These are phyloP conservation scores for Lactuca saligna DNA, from an alignment of 129 eudicot genomes.

Conservation along the genomic window DNA sequence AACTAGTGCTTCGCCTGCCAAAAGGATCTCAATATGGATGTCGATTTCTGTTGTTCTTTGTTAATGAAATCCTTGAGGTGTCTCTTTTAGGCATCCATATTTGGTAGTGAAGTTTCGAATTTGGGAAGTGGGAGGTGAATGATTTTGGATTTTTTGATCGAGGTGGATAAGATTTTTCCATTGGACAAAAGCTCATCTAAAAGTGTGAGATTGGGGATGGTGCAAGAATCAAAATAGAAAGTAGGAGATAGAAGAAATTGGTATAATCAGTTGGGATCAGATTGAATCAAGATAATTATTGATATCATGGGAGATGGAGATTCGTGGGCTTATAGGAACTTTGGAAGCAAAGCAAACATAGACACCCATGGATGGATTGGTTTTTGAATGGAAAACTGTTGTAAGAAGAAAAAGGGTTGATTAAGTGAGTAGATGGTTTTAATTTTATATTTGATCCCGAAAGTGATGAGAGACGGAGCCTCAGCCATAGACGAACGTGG, in stretches of 20 bases:
- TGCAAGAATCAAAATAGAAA: conserved; percentile 57
- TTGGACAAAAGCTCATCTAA: conserved; percentile 83
- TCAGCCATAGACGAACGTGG: too few species aligned
- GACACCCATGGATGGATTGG: conserved; percentile 48
- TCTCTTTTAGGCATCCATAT: too few species aligned
- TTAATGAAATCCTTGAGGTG: too few species aligned
- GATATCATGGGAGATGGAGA: conserved; percentile 77
- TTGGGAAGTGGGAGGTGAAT: background rate
- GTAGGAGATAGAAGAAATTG: conserved; percentile 26
- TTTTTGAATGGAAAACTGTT: conserved; percentile 14
- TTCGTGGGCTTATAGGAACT: conserved; percentile 58
- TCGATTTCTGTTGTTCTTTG: conserved; percentile 31
- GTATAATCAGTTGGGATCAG: conserved; percentile 30
- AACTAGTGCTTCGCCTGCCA: conserved; percentile 48
- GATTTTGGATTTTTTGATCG: conserved; percentile 42
- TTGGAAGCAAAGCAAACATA: conserved; percentile 65
- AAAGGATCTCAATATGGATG: conserved; percentile 35
- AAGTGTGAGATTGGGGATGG: conserved; percentile 40
- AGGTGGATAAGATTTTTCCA: conserved; percentile 72
- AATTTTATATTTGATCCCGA: too few species aligned
- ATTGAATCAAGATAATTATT: conserved; percentile 27
- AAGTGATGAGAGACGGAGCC: too few species aligned
- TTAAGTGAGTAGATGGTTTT: too few species aligned
- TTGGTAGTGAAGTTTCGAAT: too few species aligned
- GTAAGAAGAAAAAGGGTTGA: background rate